phyloP scores from a whole-genome alignment of 2,329 filamentous ascomycete genomes.

The Podosphaera fusca region DNA sequence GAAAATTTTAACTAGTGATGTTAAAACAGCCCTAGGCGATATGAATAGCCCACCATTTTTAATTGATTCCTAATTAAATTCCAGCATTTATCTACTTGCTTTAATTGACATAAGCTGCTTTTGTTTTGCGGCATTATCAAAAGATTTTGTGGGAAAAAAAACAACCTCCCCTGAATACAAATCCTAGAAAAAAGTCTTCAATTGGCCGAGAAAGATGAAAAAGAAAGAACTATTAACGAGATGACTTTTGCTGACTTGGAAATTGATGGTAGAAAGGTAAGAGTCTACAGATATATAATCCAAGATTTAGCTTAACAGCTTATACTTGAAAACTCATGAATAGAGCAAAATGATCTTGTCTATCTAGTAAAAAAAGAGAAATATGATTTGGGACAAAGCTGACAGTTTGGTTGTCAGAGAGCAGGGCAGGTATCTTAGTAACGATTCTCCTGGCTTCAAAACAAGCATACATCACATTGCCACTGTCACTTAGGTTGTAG shows the following conservation, averaged over 20 bases:
- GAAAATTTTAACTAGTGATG: not conserved
- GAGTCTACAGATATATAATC: not conserved
- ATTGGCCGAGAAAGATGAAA: no score
- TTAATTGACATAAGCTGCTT: not conserved
- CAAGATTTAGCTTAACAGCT: no score
- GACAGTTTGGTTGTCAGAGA: no score
- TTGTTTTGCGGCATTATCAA: not conserved
- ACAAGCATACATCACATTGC: not conserved
- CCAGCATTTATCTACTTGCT: not conserved
- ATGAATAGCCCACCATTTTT: no score
- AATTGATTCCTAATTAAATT: not conserved
- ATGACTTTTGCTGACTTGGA: not conserved
- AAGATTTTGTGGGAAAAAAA: not conserved
- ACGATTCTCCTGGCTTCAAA: no score
- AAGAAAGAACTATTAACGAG: no score
- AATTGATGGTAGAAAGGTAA: not conserved
- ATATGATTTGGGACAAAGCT: no score
- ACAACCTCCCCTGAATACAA: not conserved
- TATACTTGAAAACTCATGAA: no score
- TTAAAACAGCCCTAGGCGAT: no score
- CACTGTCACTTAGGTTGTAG: not conserved
- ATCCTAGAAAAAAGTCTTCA: not conserved
- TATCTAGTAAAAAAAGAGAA: no score
- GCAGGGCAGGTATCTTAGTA: no score
- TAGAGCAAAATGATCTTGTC: no score